Conservation (phyloP, 441 rosid genomes). For the Isatis lusitanica region DNA sequence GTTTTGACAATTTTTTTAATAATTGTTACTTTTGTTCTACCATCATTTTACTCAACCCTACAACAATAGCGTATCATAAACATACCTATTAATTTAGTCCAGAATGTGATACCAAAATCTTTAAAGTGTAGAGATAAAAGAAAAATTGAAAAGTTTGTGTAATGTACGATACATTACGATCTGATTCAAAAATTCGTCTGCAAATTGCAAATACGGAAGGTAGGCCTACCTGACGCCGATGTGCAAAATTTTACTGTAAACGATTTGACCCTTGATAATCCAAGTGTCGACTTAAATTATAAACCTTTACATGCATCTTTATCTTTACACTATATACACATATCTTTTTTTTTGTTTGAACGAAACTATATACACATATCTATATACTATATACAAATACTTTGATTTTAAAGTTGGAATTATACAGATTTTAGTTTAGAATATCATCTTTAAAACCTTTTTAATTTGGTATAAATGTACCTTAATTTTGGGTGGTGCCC, state of each 20-base stretch:
- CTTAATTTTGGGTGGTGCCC: too few relatives aligned
- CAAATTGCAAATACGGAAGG: background rate
- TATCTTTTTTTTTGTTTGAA: too few relatives aligned
- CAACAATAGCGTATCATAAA: constrained; percentile 1
- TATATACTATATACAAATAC: too few relatives aligned
- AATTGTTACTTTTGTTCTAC: constrained; percentile 1
- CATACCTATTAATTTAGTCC: background rate
- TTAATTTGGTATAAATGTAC: too few relatives aligned
- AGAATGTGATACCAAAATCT: constrained; percentile 16
- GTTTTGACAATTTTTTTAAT: background rate
- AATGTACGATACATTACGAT: background rate
- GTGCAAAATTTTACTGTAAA: background rate
- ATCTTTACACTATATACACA: too few relatives aligned
- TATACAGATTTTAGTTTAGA: too few relatives aligned
- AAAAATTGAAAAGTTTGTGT: background rate
- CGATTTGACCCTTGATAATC: background rate
- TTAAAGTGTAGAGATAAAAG: background rate
- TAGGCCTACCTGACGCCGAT: background rate
- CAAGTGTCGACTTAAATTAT: background rate
- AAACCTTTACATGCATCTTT: too few relatives aligned
- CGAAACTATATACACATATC: too few relatives aligned
- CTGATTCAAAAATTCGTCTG: background rate
- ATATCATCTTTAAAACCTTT: too few relatives aligned
- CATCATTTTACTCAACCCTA: constrained; percentile 21
- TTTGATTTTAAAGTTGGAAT: too few relatives aligned